Base-by-base conservation (phyloP, 1,284 basidiomycete species). In the Neonothopanus nambi region DNA sequence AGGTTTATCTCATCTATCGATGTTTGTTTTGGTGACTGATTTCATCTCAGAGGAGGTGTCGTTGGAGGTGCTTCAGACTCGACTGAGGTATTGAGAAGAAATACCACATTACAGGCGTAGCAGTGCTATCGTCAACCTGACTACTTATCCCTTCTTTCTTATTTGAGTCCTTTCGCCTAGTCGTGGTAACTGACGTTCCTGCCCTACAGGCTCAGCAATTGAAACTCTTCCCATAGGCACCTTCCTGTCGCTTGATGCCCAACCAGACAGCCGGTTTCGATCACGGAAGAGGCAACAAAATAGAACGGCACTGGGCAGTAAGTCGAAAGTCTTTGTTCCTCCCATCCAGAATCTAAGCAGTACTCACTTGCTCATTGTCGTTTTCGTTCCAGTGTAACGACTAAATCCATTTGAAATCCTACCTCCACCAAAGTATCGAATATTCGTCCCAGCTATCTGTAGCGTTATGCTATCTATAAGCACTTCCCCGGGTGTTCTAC, bases 301-400 rank as follows among this genome's bases (percentile, higher is more conserved):
- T 99, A 96, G 96, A 95, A 99, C n/a, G 92, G 96, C n/a, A n/a
- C n/a, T n/a, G n/a, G n/a, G n/a, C 70, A 64, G 93, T 82, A 18
- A 45, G 48, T 46, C 15, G n/a, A n/a, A n/a, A n/a, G n/a, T n/a
- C 38, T 21, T 20, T 41, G 55, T 57, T 36, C 23, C 44, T 17
- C n/a, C n/a, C n/a, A n/a, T n/a, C n/a, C n/a, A n/a, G n/a, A n/a
- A n/a, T n/a, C n/a, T n/a, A n/a, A n/a, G n/a, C n/a, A n/a, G 38
- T 24, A 21, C 48, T 30, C 2, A n/a, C n/a, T n/a, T n/a, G n/a
- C n/a, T 28, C 15, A 40, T 23, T 28, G 2, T n/a, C n/a, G 13
- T 20, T 41, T 8, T 3, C n/a, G 4, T 28, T 37, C 18, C 11
- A 94, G 91, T 63, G 68, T 93, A 73, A n/a, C 73, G 7, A 91